Evolutionary conservation across 2,329 filamentous ascomycete genomes (phyloP), one percentile per base, ranked within the genome.

Genomic region (Tolypocladium tundrense): DNA sequence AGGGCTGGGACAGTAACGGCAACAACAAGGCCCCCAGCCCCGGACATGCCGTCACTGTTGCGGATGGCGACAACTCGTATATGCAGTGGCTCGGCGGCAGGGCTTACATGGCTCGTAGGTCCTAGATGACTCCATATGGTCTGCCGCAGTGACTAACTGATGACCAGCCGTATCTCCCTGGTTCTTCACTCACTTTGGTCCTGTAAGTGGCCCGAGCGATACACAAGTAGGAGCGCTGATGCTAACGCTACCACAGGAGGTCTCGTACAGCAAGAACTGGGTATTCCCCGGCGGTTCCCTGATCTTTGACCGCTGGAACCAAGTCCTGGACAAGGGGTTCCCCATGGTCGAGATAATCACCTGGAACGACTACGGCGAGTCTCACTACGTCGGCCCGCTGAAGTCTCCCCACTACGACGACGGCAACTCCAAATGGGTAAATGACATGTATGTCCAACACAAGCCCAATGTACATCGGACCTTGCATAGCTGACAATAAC

Each of bases 271-370:
- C 63, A 79, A 84, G 72, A 80, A 81, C 63, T 82, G 78, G 75
- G 73, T 86, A 1, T 87, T 82, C 73, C 77, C 78, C 3, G 77
- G 80, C 9, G 83, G 85, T 60, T 72, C 78, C 48, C 70, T 86
- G 8, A 85, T 84, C 78, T 80, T 77, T 59, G 72, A 82, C 58
- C 79, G 83, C 35, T 86, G 83, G 83, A 72, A 78, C 27, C 61
- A 72, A 57, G 73, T 80, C 24, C 61, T 80, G 13, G 62, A 65
- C 8, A 63, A 78, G n/a, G 67, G 73, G 19, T 78, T 79, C 19
- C 71, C 75, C 5, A 80, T 79, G 58, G 67, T 83, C 7, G 71
- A 74, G 63, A 75, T 78, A 37, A 66, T 78, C 21, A 76, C 76
- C n/a, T 75, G 71, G 71, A 75, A 75, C 56, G 73, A 83, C 64